Evolutionary conservation across 495 filamentous ascomycete genomes (phyloP).

Genomic region (Tuber magnatum): DNA sequence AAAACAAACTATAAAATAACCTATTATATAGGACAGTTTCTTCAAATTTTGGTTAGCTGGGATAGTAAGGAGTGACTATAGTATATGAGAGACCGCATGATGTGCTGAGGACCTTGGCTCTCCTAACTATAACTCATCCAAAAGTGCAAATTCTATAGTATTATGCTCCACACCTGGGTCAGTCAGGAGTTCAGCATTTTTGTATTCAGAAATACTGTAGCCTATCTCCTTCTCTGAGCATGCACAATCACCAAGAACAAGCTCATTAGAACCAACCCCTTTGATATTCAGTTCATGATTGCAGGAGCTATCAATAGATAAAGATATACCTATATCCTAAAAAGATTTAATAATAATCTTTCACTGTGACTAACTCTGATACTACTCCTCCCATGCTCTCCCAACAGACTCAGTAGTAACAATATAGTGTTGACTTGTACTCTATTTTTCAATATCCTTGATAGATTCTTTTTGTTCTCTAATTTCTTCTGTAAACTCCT

Average conservation of each 20-base stretch:
- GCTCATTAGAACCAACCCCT: background rate
- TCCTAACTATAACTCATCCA: no score
- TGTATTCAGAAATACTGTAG: background rate
- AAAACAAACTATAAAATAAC: no score
- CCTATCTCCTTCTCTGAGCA: no score
- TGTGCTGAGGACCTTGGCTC: no score
- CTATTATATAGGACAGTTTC: no score
- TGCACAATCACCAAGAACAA: slow-evolving; percentile 8
- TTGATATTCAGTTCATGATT: slow-evolving; percentile 9
- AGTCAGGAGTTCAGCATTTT: slow-evolving; percentile 8
- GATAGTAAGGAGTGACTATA: no score
- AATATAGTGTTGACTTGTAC: slow-evolving; percentile 6
- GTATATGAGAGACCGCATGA: no score
- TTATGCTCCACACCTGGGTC: no score
- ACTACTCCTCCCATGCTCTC: slow-evolving; percentile 4
- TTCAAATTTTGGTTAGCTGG: no score
- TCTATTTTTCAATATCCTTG: slow-evolving; percentile 7
- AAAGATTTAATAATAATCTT: slow-evolving; percentile 9
- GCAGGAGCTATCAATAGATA: slow-evolving; percentile 2
- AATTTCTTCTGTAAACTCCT: no score
- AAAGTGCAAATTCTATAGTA: no score
- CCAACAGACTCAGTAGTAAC: slow-evolving; percentile 10
- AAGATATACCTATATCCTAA: background rate
- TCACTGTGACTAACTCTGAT: no score
- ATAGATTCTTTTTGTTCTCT: slow-evolving; percentile 6